Percentiles rank a stretch among this genome's conserved stretches.
These are phyloP conservation scores for Mrakia hoshinonis DNA, from an alignment of 768 basidiomycete genomes.

Conservation along the genomic window DNA sequence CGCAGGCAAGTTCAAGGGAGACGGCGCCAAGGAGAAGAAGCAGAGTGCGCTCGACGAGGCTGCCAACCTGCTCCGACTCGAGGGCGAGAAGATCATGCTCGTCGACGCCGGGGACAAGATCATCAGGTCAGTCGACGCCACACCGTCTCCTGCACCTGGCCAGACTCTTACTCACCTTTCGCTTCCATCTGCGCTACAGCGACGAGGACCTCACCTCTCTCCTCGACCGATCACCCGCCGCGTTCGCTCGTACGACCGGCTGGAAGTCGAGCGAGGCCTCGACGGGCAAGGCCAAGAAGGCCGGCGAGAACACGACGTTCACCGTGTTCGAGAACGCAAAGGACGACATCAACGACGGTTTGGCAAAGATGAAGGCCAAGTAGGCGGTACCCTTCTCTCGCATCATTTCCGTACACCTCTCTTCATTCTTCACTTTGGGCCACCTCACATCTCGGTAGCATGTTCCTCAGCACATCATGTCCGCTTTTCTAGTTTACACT, in stretches of 20 bases:
- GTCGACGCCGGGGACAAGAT: slow-evolving; percentile 66
- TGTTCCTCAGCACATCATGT: too few species aligned
- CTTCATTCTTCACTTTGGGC: neutral
- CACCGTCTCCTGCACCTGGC: neutral
- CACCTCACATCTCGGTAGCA: too few species aligned
- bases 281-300: slow-evolving; percentile 21
- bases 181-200: slow-evolving; percentile 38
- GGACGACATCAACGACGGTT: slow-evolving; percentile 57
- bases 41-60: slow-evolving; percentile 57
- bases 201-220: slow-evolving; percentile 72
- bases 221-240: slow-evolving; percentile 42
- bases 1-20: slow-evolving; percentile 34
- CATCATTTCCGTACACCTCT: neutral
- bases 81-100: slow-evolving; percentile 82
- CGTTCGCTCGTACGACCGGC: slow-evolving; percentile 24
- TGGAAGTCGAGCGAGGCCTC: slow-evolving; percentile 39
- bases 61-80: slow-evolving; percentile 68
- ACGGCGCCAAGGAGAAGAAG: slow-evolving; percentile 17
- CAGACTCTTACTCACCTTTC: neutral
- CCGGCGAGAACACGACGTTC: slow-evolving; percentile 42
- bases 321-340: slow-evolving; percentile 58
- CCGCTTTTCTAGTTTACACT: too few species aligned
- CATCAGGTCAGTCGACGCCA: slow-evolving; percentile 41
- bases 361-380: slow-evolving; percentile 61
- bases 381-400: neutral